Evolutionary conservation across 371 early-diverging fungal species (phyloP).

Genomic region (Thermomucor indicae-seudaticae): DNA sequence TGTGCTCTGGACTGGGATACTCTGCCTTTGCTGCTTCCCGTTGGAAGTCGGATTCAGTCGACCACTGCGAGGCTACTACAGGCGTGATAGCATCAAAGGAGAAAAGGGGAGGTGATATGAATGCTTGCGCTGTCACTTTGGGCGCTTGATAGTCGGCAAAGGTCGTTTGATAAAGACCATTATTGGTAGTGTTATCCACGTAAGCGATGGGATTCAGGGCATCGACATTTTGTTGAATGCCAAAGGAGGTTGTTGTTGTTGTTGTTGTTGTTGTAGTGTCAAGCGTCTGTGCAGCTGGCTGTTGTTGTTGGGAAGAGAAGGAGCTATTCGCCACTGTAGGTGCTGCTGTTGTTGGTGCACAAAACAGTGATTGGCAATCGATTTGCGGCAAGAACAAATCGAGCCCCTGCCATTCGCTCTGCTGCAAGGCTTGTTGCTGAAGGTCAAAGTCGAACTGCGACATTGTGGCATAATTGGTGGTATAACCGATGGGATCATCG

Average conservation of each 20-base stretch:
- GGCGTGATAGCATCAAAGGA: slow-evolving; percentile 9
- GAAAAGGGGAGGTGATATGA: slow-evolving; percentile 7
- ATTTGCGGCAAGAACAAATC: slow-evolving; percentile 35
- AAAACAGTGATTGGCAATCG: slow-evolving; percentile 7
- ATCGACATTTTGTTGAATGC: background rate
- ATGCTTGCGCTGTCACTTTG: background rate
- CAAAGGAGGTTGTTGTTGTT: background rate
- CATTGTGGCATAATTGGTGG: slow-evolving; percentile 8
- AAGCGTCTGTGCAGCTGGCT: background rate
- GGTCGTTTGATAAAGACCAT: background rate
- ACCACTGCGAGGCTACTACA: slow-evolving; percentile 13
- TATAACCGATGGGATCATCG: slow-evolving; percentile 8
- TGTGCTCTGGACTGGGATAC: slow-evolving; percentile 6
- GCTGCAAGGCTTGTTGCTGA: slow-evolving; percentile 40
- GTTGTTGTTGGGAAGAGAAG: background rate
- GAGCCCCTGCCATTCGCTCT: slow-evolving; percentile 32
- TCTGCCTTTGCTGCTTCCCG: background rate
- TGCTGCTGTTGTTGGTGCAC: slow-evolving; percentile 5
- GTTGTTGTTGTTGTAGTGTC: slow-evolving; percentile 4
- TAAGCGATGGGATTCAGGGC: background rate
- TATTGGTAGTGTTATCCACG: background rate
- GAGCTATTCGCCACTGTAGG: background rate
- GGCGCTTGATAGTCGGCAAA: background rate
- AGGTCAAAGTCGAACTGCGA: slow-evolving; percentile 38
- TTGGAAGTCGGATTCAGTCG: background rate